Percentiles rank a stretch among this genome's conserved stretches.
phyloP scores from a whole-genome alignment of 164 flowering plant species.

The Taxillus chinensis region DNA sequence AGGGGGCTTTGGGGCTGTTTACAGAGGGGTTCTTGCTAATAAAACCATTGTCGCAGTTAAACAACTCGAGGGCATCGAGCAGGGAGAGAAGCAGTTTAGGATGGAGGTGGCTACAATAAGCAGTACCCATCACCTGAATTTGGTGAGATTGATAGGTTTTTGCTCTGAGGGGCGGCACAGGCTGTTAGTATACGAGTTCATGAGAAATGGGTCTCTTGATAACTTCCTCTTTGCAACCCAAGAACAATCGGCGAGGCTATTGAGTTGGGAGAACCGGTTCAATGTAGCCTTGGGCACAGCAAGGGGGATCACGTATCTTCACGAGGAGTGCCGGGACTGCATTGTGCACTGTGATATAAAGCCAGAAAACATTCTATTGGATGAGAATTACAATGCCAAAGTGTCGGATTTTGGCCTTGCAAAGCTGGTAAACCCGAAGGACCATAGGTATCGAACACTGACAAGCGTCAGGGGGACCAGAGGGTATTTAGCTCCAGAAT shows the following conservation, averaged over 20 bases:
- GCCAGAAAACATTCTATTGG: constrained; percentile 80
- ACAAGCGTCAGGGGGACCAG: constrained; percentile 68
- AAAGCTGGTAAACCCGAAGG: constrained; percentile 55
- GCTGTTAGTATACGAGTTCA: constrained; percentile 59
- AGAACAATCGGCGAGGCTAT: constrained; percentile 23
- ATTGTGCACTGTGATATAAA: constrained; percentile 83
- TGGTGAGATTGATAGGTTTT: constrained; percentile 59
- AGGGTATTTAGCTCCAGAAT: constrained; percentile 84
- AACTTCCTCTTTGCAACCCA: constrained; percentile 31
- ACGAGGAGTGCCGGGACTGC: constrained; percentile 85
- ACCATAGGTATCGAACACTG: constrained; percentile 47
- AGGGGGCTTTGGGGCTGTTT: constrained; percentile 70
- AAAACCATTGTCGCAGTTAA: constrained; percentile 51
- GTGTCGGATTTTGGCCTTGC: constrained; percentile 84
- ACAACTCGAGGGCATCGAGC: constrained; percentile 63
- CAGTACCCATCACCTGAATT: constrained; percentile 69
- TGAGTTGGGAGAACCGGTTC: constrained; percentile 60
- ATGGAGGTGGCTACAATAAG: constrained; percentile 79
- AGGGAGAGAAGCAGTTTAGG: constrained; percentile 63
- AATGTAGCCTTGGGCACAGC: constrained; percentile 74
- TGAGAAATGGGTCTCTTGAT: constrained; percentile 68
- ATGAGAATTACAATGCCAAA: constrained; percentile 59
- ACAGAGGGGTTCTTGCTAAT: constrained; percentile 45
- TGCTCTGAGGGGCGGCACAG: constrained; percentile 64
- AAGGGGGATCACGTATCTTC: constrained; percentile 73